These are phyloP conservation scores for Phaeosphaeriaceae sp. DNA, from an alignment of 2,329 filamentous ascomycete genomes.

Conservation along the genomic window DNA sequence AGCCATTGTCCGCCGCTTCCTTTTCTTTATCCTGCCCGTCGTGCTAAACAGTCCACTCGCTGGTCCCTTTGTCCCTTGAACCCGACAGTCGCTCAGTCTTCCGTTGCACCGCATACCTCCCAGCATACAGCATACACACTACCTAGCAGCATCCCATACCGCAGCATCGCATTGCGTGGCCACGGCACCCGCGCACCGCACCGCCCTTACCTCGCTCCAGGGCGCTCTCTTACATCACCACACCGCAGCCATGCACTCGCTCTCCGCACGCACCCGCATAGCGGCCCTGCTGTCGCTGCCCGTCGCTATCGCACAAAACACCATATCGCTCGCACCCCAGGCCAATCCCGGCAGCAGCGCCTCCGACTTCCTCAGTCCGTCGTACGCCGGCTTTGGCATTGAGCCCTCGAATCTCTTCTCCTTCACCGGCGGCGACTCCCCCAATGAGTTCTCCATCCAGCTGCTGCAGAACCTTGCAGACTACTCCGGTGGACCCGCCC, in stretches of 20 bases:
- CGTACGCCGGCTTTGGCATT: conserved; percentile 60
- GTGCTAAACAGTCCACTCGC: not conserved
- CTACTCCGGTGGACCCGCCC: conserved; percentile 57
- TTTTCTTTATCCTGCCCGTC: not conserved
- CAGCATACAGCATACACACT: not conserved
- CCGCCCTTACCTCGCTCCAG: not conserved
- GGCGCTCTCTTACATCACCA: not conserved
- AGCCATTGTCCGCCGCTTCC: conserved; percentile 1
- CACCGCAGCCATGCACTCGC: conserved; percentile 25
- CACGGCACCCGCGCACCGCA: conserved; percentile 1
- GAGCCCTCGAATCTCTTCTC: conserved; percentile 62
- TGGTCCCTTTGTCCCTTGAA: not conserved
- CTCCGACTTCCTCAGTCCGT: conserved; percentile 49
- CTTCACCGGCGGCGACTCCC: conserved; percentile 53
- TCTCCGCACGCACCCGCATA: conserved; percentile 12
- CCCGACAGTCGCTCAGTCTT: too few species aligned
- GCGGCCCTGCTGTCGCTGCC: conserved; percentile 24
- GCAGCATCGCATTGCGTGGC: not conserved
- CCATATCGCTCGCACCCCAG: conserved; percentile 40
- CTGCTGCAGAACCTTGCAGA: conserved; percentile 58
- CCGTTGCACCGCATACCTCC: not conserved
- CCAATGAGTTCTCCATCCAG: conserved; percentile 57
- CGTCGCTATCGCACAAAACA: conserved; percentile 34
- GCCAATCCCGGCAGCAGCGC: conserved; percentile 36
- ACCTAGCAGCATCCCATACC: not conserved